A percentile compares a stretch with the other conserved stretches of the same genome.
phyloP scores from a whole-genome alignment of 495 filamentous ascomycete species.

The Pseudevernia furfuracea region DNA sequence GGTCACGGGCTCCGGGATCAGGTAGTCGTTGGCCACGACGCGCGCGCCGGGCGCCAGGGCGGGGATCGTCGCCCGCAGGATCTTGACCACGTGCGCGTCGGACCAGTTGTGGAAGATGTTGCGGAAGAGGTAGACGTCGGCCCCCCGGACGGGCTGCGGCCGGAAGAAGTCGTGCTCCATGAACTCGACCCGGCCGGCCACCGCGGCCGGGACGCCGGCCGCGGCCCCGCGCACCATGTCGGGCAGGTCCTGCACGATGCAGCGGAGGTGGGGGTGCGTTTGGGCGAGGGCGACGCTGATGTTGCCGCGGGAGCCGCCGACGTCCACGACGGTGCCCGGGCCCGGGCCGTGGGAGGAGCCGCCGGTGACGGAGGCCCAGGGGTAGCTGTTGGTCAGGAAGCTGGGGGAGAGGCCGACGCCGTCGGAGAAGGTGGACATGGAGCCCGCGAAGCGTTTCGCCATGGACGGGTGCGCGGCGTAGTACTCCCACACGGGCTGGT shows the following conservation, averaged over 20 bases:
- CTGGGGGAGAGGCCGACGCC: slow-evolving; percentile 42
- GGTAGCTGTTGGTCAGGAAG: slow-evolving; percentile 37
- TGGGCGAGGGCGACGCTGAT: slow-evolving; percentile 28
- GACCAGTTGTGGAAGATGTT: slow-evolving; percentile 44
- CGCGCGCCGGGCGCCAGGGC: slow-evolving; percentile 32
- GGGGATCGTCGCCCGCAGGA: slow-evolving; percentile 35
- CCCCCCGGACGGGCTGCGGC: slow-evolving; percentile 35
- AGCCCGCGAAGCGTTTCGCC: slow-evolving; percentile 43
- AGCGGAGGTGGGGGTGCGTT: slow-evolving; percentile 24
- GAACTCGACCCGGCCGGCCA: slow-evolving; percentile 37
- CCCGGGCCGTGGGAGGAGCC: neutral
- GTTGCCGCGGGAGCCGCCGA: slow-evolving; percentile 32
- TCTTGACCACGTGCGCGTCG: slow-evolving; percentile 34
- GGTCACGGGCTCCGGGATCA: slow-evolving; percentile 38
- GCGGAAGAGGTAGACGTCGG: slow-evolving; percentile 45
- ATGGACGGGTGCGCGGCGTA: slow-evolving; percentile 39
- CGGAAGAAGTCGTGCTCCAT: slow-evolving; percentile 46
- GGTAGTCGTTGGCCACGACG: slow-evolving; percentile 47
- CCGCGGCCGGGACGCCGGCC: slow-evolving; percentile 31
- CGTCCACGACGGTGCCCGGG: slow-evolving; percentile 27
- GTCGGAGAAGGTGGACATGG: slow-evolving; percentile 44
- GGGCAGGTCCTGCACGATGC: slow-evolving; percentile 49
- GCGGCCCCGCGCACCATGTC: slow-evolving; percentile 37
- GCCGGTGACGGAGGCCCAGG: slow-evolving; percentile 36
- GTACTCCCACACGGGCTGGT: slow-evolving; percentile 14